Evolutionary conservation across 2,329 filamentous ascomycete genomes (phyloP), one percentile per base, ranked within the genome.

Genomic region (Pseudogymnoascus sp.): DNA sequence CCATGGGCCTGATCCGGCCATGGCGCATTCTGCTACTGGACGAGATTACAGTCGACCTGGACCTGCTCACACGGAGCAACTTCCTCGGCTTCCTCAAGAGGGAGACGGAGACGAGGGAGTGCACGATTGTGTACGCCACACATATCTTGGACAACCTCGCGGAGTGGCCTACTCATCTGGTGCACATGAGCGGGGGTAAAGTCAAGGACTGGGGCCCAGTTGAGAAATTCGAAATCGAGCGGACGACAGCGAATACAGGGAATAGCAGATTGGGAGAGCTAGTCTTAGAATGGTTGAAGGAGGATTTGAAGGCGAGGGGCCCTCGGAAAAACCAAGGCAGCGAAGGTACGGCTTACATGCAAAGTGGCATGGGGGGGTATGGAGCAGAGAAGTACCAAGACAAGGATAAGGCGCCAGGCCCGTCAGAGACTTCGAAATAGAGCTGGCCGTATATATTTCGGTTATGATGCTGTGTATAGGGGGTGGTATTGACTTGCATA

Each of bases 121-220:
- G 92, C 73, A 97, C 94, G 4, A 90, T 99, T 70, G 92, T 99
- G 31, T 99, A 99, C 74, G 94, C 94, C 6, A 99, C 94, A 12
- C 94, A 99, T 76, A 97, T 99, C 67, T 78, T 99, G 69, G 94
- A 99, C 73, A 97, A 97, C 74, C 79, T 99, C 60, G 92, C 92
- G 0, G 87, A 88, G 18, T 99, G 94, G 94, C 94, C 94, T 5
- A 96, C 90, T 0, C 92, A 99, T 76, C 80, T 99, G 38, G 92
- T 96, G 60, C 93, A 97, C 74, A 97, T 99, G 93, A 88, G 92
- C 73, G 75, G 96, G 56, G 94, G 94, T 28, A 85, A 82, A 66
- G 88, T 97, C 66, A 92, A 91, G 79, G 90, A 95, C 75, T 95
- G 88, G 87, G 93, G 92, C 1, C 77, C 79, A 37, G 85, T 93